A percentile compares a stretch with the other conserved stretches of the same genome.
phyloP scores from a whole-genome alignment of 2,329 filamentous ascomycete species.

The Rhinocladiella mackenziei region DNA sequence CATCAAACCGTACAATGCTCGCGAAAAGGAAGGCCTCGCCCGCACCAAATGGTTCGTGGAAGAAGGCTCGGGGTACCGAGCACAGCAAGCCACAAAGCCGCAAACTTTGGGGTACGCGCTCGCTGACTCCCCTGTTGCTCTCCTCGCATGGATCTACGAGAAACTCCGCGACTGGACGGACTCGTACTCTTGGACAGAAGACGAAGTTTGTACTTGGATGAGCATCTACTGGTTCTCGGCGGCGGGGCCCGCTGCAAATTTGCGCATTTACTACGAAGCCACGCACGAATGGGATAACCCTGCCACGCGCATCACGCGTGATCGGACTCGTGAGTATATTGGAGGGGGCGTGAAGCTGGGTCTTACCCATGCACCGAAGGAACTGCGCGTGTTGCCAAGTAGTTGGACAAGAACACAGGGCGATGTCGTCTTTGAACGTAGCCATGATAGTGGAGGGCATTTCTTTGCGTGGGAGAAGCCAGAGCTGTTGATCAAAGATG shows the following conservation, averaged over 20 bases:
- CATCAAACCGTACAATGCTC: constrained; percentile 50
- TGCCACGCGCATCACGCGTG: constrained; percentile 23
- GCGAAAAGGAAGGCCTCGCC: constrained; percentile 50
- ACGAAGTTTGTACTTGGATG: constrained; percentile 72
- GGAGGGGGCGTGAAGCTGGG: constrained; percentile 51
- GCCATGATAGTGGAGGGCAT: constrained; percentile 46
- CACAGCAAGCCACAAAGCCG: constrained; percentile 63
- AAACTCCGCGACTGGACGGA: constrained; percentile 77
- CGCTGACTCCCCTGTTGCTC: constrained; percentile 64
- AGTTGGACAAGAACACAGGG: constrained; percentile 51
- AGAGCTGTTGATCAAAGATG: constrained; percentile 43
- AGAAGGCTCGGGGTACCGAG: constrained; percentile 53
- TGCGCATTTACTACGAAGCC: constrained; percentile 70
- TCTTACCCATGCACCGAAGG: constrained; percentile 49
- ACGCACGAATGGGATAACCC: constrained; percentile 37
- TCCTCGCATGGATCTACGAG: constrained; percentile 76
- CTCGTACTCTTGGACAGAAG: constrained; percentile 66
- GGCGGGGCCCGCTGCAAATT: constrained; percentile 63
- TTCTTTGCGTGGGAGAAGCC: constrained; percentile 53
- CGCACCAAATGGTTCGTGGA: constrained; percentile 55
- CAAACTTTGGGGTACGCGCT: constrained; percentile 68
- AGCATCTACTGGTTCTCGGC: constrained; percentile 68
- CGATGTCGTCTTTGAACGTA: constrained; percentile 48
- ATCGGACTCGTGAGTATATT: constrained; percentile 11
- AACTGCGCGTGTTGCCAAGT: constrained; percentile 48